A percentile compares a stretch with the other conserved stretches of the same genome.
Conservation (phyloP, 345 rosid species). For the Lenwebbia sp. region DNA sequence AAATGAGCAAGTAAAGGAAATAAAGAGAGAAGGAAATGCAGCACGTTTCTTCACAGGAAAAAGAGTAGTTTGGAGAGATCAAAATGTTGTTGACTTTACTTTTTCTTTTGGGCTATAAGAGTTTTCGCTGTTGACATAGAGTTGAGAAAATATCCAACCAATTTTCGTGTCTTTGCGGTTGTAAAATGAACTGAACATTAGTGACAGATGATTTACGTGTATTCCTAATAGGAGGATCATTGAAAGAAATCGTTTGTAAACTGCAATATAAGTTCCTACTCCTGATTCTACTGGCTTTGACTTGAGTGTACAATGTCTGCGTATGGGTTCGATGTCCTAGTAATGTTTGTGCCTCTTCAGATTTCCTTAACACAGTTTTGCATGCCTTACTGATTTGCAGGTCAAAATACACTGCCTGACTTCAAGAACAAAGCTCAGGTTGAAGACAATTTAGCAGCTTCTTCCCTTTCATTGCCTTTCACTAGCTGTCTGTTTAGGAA, state of each 20-base stretch:
- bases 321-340: neutral
- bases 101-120: neutral
- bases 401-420: constrained; percentile 37
- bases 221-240: neutral
- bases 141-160: neutral
- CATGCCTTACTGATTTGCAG: constrained; percentile 17
- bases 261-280: neutral
- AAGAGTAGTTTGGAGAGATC: neutral
- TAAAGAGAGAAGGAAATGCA: neutral
- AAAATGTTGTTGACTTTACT: neutral
- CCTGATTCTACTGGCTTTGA: neutral
- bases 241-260: neutral
- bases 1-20: neutral
- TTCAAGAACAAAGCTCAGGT: constrained; percentile 33
- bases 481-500: neutral
- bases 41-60: neutral
- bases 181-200: neutral
- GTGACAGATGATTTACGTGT: neutral
- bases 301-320: neutral
- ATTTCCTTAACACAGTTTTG: neutral
- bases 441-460: neutral
- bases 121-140: neutral
- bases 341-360: neutral
- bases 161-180: neutral
- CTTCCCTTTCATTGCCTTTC: neutral